phyloP scores from a whole-genome alignment of 768 basidiomycete species.

The Lanmaoa pseudosensibilis region DNA sequence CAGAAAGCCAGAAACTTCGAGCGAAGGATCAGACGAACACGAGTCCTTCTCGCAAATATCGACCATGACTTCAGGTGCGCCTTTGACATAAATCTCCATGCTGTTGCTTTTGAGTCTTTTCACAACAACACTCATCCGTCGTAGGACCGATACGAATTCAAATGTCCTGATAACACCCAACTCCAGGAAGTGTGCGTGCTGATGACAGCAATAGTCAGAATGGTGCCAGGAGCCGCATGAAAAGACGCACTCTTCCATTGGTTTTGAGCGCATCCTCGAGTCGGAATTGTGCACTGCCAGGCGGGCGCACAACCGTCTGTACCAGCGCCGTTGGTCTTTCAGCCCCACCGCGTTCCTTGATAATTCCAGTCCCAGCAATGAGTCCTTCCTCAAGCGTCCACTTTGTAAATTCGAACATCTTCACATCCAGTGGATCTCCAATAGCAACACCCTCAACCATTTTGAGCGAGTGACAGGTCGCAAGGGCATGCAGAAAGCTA shows the following conservation, averaged over 20 bases:
- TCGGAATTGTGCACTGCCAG: slow-evolving; percentile 86
- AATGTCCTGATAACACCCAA: slow-evolving; percentile 94
- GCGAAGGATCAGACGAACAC: slow-evolving; percentile 56
- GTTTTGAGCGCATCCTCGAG: slow-evolving; percentile 93
- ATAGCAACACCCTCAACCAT: slow-evolving; percentile 84
- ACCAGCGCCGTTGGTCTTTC: slow-evolving; percentile 85
- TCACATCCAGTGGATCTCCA: slow-evolving; percentile 93
- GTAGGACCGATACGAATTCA: slow-evolving; percentile 90
- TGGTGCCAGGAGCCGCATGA: not conserved
- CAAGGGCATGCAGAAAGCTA: slow-evolving; percentile 85
- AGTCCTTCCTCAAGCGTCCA: slow-evolving; percentile 96
- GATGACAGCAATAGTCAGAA: slow-evolving; percentile 1
- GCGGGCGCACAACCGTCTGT: slow-evolving; percentile 94
- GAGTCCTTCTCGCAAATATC: slow-evolving; percentile 92
- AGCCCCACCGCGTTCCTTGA: slow-evolving; percentile 60
- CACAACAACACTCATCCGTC: slow-evolving; percentile 97
- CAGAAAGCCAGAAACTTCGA: slow-evolving; percentile 3
- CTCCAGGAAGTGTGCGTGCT: slow-evolving; percentile 98
- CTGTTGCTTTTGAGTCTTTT: slow-evolving; percentile 90
- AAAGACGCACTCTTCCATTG: slow-evolving; percentile 61
- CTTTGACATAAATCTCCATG: slow-evolving; percentile 99
- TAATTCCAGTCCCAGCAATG: slow-evolving; percentile 64
- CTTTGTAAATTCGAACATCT: slow-evolving; percentile 97
- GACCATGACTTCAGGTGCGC: slow-evolving; percentile 97
- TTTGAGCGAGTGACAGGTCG: slow-evolving; percentile 96